These are phyloP conservation scores for Aspergillus neotritici DNA, from an alignment of 2,329 filamentous ascomycete genomes.

Conservation along the genomic window DNA sequence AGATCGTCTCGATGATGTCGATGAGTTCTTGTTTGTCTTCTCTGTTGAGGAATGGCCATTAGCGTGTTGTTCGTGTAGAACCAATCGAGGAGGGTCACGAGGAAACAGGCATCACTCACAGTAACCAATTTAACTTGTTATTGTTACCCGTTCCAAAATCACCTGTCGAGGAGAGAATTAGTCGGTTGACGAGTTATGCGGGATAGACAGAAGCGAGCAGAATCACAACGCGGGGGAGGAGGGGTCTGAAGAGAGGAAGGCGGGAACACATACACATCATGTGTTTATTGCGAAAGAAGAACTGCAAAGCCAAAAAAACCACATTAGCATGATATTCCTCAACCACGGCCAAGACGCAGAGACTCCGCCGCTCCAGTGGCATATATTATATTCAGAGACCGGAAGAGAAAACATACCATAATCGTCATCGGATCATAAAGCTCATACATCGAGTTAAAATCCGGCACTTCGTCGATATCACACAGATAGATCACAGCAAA, in stretches of 20 bases:
- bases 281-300: conserved; percentile 83
- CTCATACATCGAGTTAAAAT: conserved; percentile 96
- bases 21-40: conserved; percentile 98
- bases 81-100: too few relatives aligned
- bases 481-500: conserved; percentile 73
- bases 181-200: too few relatives aligned
- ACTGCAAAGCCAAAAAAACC: too few relatives aligned
- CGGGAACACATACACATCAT: conserved; percentile 54
- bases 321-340: too few relatives aligned
- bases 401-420: conserved; percentile 63
- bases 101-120: conserved; percentile 30
- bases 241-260: too few relatives aligned
- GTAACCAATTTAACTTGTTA: conserved; percentile 94
- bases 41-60: too few relatives aligned
- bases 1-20: conserved; percentile 97
- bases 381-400: conserved; percentile 32
- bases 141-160: conserved; percentile 98
- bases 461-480: conserved; percentile 83
- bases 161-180: conserved; percentile 3
- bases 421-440: conserved; percentile 84
- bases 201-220: too few relatives aligned
- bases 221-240: too few relatives aligned
- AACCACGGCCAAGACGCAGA: too few relatives aligned
- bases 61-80: too few relatives aligned
- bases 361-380: too few relatives aligned